A percentile compares a stretch with the other conserved stretches of the same genome.
phyloP scores from a whole-genome alignment of 441 rosid species.

The Arabidopsis lyrata region DNA sequence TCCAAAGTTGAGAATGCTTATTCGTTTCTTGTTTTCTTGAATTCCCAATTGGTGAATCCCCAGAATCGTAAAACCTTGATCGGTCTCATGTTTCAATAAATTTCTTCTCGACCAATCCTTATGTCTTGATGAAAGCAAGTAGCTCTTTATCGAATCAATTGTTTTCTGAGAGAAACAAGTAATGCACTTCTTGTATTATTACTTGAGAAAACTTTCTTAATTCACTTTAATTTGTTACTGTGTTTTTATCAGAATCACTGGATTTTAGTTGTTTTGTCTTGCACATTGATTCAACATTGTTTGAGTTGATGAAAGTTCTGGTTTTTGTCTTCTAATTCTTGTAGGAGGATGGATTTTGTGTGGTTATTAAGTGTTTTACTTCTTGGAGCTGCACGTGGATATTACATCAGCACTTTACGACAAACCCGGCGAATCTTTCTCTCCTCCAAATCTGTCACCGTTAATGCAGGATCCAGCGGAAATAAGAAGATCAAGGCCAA shows the following conservation, averaged over 20 bases:
- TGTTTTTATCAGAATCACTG: background rate
- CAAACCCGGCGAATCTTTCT: slow-evolving; percentile 50
- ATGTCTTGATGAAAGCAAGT: background rate
- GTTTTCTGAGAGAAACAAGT: background rate
- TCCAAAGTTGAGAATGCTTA: background rate
- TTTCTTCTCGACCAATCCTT: background rate
- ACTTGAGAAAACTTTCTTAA: slow-evolving; percentile 24
- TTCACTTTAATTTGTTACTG: background rate
- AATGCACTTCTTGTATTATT: slow-evolving; percentile 6
- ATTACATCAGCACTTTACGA: slow-evolving; percentile 60
- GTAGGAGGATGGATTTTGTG: slow-evolving; percentile 59
- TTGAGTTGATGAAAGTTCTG: background rate
- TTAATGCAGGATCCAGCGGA: slow-evolving; percentile 33
- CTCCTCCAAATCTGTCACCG: slow-evolving; percentile 44
- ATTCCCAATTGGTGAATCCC: background rate
- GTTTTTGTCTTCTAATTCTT: background rate
- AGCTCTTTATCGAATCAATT: slow-evolving; percentile 23
- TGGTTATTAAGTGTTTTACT: slow-evolving; percentile 69
- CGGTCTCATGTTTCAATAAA: background rate
- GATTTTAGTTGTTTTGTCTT: background rate
- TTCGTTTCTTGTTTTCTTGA: background rate
- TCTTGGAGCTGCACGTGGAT: slow-evolving; percentile 88
- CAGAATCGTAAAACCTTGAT: background rate
- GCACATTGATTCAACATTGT: slow-evolving; percentile 2
- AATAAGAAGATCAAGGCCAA: slow-evolving; percentile 55